Base-by-base conservation (phyloP, 176 grass and related monocot genomes). In the Coix lacrymajobi region DNA sequence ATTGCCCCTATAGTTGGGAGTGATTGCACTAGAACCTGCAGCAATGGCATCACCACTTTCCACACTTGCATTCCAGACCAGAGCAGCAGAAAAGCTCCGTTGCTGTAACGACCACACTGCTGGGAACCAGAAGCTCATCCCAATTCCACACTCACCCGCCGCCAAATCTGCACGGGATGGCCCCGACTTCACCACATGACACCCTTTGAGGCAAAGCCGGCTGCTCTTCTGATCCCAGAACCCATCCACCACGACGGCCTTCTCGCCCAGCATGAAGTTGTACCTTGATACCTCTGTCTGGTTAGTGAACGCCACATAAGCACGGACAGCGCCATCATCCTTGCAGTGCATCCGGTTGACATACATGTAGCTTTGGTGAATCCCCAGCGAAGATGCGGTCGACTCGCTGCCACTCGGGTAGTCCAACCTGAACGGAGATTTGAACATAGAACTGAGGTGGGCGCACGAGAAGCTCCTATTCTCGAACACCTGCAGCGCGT, bases 121-220 rank as follows among this genome's bases (percentile, higher is more conserved):
- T 0, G 92, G 92, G 80, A 94, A 97, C 92, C 95, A 97, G 49
- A 97, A 91, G 72, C 80, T 91, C 84, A 95, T 89, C 39, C 95
- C 71, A 19, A 95, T 65, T 62, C 88, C 82, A 44, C 92, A 98
- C 54, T 92, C 65, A 16, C 86, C 82, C 19, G 93, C 95, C 0
- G 45, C 5, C 15, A 88, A 81, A 44, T 75, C 71, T 0, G 48
- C 73, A 34, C 45, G 49, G 15, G 79, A 85, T 22, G 78, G 46
- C 17, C 68, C 82, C 11, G 64, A 77, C 9, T 74, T 89, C 45
- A 84, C 37, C 12, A 97, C 43, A 4, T 68, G 71, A 49, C 95
- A 98, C 28, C 90, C 95, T 86, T 88, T 73, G 36, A 95, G 78
- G 24, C 95, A 95, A 30, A 98, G 79, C 44, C 69, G 82, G 66